Evolutionary conservation across 1,139 yeast species (phyloP).

Genomic region (Spathaspora sp.): DNA sequence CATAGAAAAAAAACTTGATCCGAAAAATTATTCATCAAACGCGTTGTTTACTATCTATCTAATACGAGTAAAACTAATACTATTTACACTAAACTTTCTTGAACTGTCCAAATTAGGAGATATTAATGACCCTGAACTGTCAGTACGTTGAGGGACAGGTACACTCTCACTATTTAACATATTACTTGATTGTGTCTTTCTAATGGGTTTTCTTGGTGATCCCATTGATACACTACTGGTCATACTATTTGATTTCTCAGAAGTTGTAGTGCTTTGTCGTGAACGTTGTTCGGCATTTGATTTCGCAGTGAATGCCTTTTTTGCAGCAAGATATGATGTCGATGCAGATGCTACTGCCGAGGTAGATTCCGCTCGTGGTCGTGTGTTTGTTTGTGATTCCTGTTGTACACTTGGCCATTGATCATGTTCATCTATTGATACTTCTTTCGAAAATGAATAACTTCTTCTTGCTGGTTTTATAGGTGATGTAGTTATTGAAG

Average conservation of each 20-base stretch:
- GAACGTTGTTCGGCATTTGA: too few species aligned
- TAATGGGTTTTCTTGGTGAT: background rate
- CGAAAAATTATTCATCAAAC: background rate
- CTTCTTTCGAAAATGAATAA: slow-evolving; percentile 13
- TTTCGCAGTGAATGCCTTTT: slow-evolving; percentile 29
- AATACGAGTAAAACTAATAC: slow-evolving; percentile 35
- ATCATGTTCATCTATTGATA: slow-evolving; percentile 9
- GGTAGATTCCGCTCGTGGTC: slow-evolving; percentile 2
- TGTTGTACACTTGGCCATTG: slow-evolving; percentile 13
- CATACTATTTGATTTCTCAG: background rate
- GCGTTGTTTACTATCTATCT: slow-evolving; percentile 17
- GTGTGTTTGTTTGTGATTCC: background rate
- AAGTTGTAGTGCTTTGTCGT: background rate
- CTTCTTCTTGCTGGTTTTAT: slow-evolving; percentile 6
- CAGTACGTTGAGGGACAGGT: background rate
- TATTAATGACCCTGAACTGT: slow-evolving; percentile 9
- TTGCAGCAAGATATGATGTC: slow-evolving; percentile 33
- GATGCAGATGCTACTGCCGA: slow-evolving; percentile 14
- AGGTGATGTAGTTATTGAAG: slow-evolving; percentile 12
- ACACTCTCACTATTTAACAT: background rate
- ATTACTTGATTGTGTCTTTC: background rate
- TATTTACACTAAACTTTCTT: slow-evolving; percentile 13
- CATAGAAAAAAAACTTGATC: background rate
- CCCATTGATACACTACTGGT: slow-evolving; percentile 5
- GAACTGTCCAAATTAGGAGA: background rate